Evolutionary conservation across 441 rosid species (phyloP).

Genomic region (Populus tomentosa): DNA sequence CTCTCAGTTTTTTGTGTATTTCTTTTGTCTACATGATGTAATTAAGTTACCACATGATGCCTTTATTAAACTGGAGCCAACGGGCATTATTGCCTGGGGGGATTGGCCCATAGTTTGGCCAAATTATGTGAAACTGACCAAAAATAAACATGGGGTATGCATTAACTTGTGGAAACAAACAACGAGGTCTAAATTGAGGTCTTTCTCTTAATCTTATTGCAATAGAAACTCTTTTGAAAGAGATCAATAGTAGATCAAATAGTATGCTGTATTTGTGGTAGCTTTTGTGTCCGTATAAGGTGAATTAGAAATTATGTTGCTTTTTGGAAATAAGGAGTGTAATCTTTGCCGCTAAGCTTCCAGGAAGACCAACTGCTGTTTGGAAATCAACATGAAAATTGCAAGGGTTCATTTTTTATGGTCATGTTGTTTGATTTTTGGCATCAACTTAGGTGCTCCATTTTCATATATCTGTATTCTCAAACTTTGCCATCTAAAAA

Average conservation of each 20-base stretch:
- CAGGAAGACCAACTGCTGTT: background rate
- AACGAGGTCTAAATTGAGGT: background rate
- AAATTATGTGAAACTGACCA: too few relatives aligned
- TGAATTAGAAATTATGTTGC: background rate
- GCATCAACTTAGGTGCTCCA: background rate
- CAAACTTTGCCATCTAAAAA: constrained; percentile 1
- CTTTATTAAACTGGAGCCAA: too few relatives aligned
- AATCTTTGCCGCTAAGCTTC: background rate
- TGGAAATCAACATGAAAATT: background rate
- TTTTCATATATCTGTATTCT: background rate
- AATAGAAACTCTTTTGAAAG: too few relatives aligned
- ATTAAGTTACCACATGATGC: too few relatives aligned
- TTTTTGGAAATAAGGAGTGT: background rate
- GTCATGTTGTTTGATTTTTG: background rate
- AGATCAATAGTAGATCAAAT: background rate
- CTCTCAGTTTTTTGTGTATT: too few relatives aligned
- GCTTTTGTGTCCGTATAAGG: background rate
- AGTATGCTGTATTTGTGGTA: background rate
- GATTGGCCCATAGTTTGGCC: too few relatives aligned
- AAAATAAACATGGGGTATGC: background rate
- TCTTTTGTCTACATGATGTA: too few relatives aligned
- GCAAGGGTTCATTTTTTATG: background rate
- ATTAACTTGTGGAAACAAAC: background rate
- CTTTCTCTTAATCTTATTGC: background rate
- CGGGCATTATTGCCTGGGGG: too few relatives aligned